Base-by-base conservation (phyloP, 768 basidiomycete species). In the Kwoniella pini region DNA sequence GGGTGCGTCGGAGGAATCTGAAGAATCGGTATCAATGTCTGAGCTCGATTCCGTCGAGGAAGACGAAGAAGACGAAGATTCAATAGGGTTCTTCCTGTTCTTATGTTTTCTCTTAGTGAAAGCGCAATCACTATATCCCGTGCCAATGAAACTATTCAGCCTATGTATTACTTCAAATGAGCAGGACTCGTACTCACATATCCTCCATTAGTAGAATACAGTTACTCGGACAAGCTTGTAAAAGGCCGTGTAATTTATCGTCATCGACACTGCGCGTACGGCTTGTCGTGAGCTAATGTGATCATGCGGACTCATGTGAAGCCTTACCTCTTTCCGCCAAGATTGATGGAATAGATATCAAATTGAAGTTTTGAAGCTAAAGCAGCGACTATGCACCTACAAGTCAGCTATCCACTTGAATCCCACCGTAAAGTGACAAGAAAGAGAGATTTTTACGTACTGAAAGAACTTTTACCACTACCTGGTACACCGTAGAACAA, bases 351-450 rank as follows among this genome's bases (percentile, higher is more conserved):
- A 50, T 65, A 69, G 13, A 69, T 43, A 26, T 65, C 55, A 13
- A 65, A 36, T 0, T 27, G 13, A 22, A 65, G 64, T 27, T 63
- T 53, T 2, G 45, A 24, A 10, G 91, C 91, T 28, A 92, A 85
- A 15, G 90, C 85, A 65, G 91, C 89, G 70, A 60, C 57, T 60
- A 27, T n/a, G 17, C 19, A 28, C 7, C 9, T 42, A 42, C n/a
- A 7, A 19, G 7, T 42, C 40, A 42, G 21, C 44, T 6, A 26
- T 46, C 21, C 7, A 9, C 26, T 26, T 36, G 33, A 7, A 7
- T 36, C 15, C 15, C 33, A 15, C 24, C n/a, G 44, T 46, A 24
- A 4, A n/a, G 49, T n/a, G n/a, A n/a, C n/a, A n/a, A 5, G 42
- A 45, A 13, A 12, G 21, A 13, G 26, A 7, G 21, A 26, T 17